A percentile compares a stretch with the other conserved stretches of the same genome.
Conservation (phyloP, 1,284 basidiomycete species). For the Termitomyces sp. region DNA sequence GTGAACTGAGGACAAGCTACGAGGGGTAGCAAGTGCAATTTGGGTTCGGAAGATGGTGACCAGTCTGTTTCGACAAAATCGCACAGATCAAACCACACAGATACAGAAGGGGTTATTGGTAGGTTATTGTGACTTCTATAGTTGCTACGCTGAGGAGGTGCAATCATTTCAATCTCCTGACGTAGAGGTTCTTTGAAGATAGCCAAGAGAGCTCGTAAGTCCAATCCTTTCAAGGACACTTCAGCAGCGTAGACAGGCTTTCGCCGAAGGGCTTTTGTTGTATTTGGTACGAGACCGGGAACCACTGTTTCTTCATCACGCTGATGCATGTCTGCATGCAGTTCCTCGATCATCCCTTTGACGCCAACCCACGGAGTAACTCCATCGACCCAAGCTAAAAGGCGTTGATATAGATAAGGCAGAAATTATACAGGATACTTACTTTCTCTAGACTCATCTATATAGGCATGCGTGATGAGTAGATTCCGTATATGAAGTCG, state of each 20-base stretch:
- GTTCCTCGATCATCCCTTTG: slow-evolving; percentile 78
- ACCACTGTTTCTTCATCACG: slow-evolving; percentile 76
- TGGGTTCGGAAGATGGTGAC: slow-evolving; percentile 51
- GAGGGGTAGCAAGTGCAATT: slow-evolving; percentile 67
- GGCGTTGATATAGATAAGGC: slow-evolving; percentile 9
- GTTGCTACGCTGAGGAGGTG: slow-evolving; percentile 42
- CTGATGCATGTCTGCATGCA: slow-evolving; percentile 92
- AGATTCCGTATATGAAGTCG: slow-evolving; percentile 75
- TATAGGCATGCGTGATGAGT: slow-evolving; percentile 86
- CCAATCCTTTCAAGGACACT: slow-evolving; percentile 73
- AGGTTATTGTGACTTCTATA: slow-evolving; percentile 44
- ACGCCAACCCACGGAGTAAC: slow-evolving; percentile 78
- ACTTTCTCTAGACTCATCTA: slow-evolving; percentile 69
- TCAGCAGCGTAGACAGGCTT: slow-evolving; percentile 95
- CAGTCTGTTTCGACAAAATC: slow-evolving; percentile 86
- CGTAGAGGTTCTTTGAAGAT: slow-evolving; percentile 73
- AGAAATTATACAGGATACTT: slow-evolving; percentile 19
- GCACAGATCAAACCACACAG: slow-evolving; percentile 73
- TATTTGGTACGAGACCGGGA: slow-evolving; percentile 41
- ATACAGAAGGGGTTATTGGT: slow-evolving; percentile 35
- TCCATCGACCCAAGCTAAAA: slow-evolving; percentile 70
- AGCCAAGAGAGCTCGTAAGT: slow-evolving; percentile 77
- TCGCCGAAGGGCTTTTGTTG: slow-evolving; percentile 58
- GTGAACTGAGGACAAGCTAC: slow-evolving; percentile 81
- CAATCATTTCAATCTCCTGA: slow-evolving; percentile 43